A percentile compares a stretch with the other conserved stretches of the same genome.
phyloP scores from a whole-genome alignment of 148 eudicot genomes.

The Fagopyrum homotropicum region DNA sequence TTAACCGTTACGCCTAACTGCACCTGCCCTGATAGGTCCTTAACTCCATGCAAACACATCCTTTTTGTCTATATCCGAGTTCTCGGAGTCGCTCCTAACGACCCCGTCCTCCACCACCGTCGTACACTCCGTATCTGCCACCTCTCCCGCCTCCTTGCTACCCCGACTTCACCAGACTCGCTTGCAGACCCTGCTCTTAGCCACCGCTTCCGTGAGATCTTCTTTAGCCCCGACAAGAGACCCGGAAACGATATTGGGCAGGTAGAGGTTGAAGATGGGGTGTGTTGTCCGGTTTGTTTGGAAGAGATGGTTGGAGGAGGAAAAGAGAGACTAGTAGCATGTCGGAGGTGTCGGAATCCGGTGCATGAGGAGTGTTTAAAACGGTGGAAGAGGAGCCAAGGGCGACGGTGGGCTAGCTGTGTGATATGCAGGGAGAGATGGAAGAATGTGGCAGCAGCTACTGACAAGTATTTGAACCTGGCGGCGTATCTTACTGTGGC shows the following conservation, averaged over 20 bases:
- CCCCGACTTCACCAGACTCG: constrained; percentile 32
- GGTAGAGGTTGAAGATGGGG: constrained; percentile 36
- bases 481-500: constrained; percentile 36
- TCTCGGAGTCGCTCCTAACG: constrained; percentile 40
- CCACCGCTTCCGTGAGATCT: constrained; percentile 55
- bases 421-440: constrained; percentile 88
- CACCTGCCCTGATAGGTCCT: constrained; percentile 51
- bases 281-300: constrained; percentile 69
- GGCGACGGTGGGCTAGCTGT: constrained; percentile 58
- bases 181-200: constrained; percentile 41
- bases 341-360: constrained; percentile 62
- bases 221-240: constrained; percentile 21
- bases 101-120: constrained; percentile 33
- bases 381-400: constrained; percentile 65
- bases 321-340: constrained; percentile 49
- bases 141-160: constrained; percentile 42
- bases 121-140: constrained; percentile 54
- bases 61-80: constrained; percentile 45
- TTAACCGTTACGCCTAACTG: constrained; percentile 36
- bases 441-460: constrained; percentile 30
- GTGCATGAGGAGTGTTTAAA: constrained; percentile 70
- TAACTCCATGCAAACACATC: constrained; percentile 50
- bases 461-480: constrained; percentile 57
- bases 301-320: constrained; percentile 49
- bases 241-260: not conserved